phyloP scores from a whole-genome alignment of 108 stramenopile species.

The Cyclotella atomus region DNA sequence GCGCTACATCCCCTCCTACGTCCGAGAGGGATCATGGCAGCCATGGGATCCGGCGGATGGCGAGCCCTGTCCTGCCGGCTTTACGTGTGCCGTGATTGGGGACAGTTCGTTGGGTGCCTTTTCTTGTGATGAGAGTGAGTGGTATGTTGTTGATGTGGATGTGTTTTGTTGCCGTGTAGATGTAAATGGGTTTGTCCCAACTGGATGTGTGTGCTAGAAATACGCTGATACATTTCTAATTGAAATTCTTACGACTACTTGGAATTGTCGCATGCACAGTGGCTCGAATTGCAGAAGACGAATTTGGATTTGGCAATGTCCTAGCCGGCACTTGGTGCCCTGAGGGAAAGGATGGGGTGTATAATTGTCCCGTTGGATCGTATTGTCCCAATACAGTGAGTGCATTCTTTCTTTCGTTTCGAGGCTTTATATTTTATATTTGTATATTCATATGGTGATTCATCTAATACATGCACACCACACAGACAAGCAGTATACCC shows the following conservation, averaged over 20 bases:
- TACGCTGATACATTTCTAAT: background rate
- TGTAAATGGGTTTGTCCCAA: no score
- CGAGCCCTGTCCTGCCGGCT: conserved; percentile 7
- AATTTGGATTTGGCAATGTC: conserved; percentile 23
- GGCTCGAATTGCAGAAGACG: conserved; percentile 8
- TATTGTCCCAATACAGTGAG: conserved; percentile 47
- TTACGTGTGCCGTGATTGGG: conserved; percentile 2
- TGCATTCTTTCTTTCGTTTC: conserved; percentile 12
- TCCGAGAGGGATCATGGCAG: background rate
- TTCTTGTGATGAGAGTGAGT: conserved; percentile 9
- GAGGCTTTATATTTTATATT: background rate
- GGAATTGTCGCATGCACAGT: background rate
- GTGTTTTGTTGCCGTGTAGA: no score
- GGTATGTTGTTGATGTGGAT: no score
- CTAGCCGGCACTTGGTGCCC: conserved; percentile 27
- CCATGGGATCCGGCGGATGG: background rate
- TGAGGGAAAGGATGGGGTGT: conserved; percentile 1
- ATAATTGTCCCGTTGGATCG: conserved; percentile 45
- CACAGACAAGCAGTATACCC: background rate
- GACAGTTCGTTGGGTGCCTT: conserved; percentile 2
- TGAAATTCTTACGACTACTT: background rate
- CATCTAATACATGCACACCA: background rate
- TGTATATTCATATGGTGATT: background rate
- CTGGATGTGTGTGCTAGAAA: no score
- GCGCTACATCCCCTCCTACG: conserved; percentile 2